Evolutionary conservation across 1,284 basidiomycete species (phyloP).

Genomic region (Pterula multifida): DNA sequence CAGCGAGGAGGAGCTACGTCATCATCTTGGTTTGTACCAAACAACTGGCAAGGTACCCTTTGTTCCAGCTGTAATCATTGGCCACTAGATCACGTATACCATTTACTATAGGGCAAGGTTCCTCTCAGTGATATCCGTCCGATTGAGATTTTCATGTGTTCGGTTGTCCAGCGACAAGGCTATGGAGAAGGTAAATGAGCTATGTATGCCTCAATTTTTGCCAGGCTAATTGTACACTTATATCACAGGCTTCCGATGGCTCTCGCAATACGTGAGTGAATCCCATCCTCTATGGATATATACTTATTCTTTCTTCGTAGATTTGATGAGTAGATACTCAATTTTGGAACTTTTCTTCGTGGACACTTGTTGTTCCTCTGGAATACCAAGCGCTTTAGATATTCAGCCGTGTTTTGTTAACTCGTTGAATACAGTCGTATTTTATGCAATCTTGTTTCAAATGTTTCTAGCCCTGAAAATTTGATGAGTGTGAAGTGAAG

Average conservation of each 20-base stretch:
- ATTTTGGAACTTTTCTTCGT: neutral
- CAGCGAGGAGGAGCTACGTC: constrained; percentile 94
- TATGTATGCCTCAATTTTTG: neutral
- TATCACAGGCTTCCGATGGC: constrained; percentile 80
- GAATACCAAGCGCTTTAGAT: too few relatives aligned
- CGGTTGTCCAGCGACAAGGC: constrained; percentile 96
- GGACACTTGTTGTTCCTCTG: too few relatives aligned
- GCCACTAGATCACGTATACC: too few relatives aligned
- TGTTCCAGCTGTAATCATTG: too few relatives aligned
- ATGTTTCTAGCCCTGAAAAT: neutral
- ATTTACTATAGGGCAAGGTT: constrained; percentile 75
- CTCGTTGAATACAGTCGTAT: neutral
- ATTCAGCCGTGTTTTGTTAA: too few relatives aligned
- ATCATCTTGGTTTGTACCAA: constrained; percentile 93
- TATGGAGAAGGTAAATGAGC: constrained; percentile 79
- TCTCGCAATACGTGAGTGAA: constrained; percentile 84
- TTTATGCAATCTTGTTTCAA: neutral
- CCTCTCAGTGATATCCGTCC: constrained; percentile 95
- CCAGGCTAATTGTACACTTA: constrained; percentile 5
- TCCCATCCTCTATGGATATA: neutral
- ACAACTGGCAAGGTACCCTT: constrained; percentile 90
- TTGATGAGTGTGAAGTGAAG: too few relatives aligned
- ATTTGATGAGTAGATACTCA: neutral
- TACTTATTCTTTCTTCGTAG: neutral
- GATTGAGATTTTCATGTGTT: constrained; percentile 99